Conservation (phyloP, 1,284 basidiomycete species). For the Tylopilus sp. region DNA sequence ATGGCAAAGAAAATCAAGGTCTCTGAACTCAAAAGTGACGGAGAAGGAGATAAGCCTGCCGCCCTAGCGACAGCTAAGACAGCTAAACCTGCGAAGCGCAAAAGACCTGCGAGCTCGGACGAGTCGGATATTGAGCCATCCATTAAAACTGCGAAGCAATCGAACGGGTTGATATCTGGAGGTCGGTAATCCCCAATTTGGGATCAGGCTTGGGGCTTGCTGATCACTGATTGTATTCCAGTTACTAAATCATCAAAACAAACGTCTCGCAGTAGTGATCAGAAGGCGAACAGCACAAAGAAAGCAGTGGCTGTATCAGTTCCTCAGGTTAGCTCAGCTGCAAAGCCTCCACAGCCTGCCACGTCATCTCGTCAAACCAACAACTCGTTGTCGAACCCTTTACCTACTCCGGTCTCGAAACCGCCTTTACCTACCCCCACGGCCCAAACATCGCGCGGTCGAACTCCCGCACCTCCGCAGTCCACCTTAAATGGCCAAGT, state of each 20-base stretch:
- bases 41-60: slow-evolving; percentile 31
- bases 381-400: slow-evolving; percentile 17
- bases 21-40: slow-evolving; percentile 31
- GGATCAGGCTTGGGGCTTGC: too few relatives aligned
- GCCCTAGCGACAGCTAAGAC: slow-evolving; percentile 11
- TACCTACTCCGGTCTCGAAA: neutral
- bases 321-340: neutral
- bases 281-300: slow-evolving; percentile 10
- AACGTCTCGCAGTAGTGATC: neutral
- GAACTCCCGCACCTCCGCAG: neutral
- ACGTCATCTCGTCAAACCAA: slow-evolving; percentile 17
- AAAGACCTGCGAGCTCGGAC: slow-evolving; percentile 23
- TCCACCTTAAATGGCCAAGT: neutral
- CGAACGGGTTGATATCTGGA: slow-evolving; percentile 1
- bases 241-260: slow-evolving; percentile 13
- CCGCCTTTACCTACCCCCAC: neutral
- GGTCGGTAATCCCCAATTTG: slow-evolving; percentile 18
- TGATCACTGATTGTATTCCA: slow-evolving; percentile 9
- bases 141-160: slow-evolving; percentile 15
- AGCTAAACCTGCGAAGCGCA: slow-evolving; percentile 26
- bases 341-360: slow-evolving; percentile 5
- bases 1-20: slow-evolving; percentile 35
- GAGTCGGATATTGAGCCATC: slow-evolving; percentile 26
- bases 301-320: neutral
- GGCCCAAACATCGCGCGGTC: neutral